Percentiles rank a stretch among this genome's conserved stretches.
Evolutionary conservation across 805 yeast species (phyloP).

Genomic region (Scheffersomyces coipomensis): DNA sequence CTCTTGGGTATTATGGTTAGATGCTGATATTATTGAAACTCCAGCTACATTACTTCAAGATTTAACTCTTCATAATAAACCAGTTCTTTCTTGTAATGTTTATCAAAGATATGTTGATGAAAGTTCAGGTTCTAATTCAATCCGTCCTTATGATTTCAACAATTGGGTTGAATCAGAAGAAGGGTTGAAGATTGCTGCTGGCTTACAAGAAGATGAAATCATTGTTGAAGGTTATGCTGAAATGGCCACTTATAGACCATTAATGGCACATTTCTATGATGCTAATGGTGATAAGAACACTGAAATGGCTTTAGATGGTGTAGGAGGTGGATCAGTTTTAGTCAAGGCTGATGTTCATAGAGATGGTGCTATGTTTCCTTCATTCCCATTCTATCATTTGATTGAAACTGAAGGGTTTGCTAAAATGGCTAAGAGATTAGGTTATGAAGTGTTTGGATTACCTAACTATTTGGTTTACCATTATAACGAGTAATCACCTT

Average conservation of each 20-base stretch:
- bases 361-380: conserved; percentile 99
- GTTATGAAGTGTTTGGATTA: conserved; percentile 86
- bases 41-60: conserved; percentile 84
- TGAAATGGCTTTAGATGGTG: conserved; percentile 91
- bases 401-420: conserved; percentile 98
- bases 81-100: conserved; percentile 89
- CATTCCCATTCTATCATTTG: conserved; percentile 94
- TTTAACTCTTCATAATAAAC: conserved; percentile 78
- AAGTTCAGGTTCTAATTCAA: conserved; percentile 49
- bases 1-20: conserved; percentile 96
- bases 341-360: conserved; percentile 98
- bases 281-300: conserved; percentile 57
- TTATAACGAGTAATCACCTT: conserved; percentile 62
- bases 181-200: conserved; percentile 71
- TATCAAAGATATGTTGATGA: conserved; percentile 76
- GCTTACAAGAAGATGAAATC: conserved; percentile 83
- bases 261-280: conserved; percentile 89
- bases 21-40: conserved; percentile 89
- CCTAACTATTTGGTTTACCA: conserved; percentile 95
- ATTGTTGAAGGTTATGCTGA: conserved; percentile 93
- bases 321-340: conserved; percentile 94
- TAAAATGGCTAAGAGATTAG: conserved; percentile 94
- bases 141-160: conserved; percentile 92
- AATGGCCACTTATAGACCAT: conserved; percentile 88
- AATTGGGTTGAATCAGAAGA: conserved; percentile 90